phyloP scores from a whole-genome alignment of 768 basidiomycete species.

The Leccinum subgranulosum region DNA sequence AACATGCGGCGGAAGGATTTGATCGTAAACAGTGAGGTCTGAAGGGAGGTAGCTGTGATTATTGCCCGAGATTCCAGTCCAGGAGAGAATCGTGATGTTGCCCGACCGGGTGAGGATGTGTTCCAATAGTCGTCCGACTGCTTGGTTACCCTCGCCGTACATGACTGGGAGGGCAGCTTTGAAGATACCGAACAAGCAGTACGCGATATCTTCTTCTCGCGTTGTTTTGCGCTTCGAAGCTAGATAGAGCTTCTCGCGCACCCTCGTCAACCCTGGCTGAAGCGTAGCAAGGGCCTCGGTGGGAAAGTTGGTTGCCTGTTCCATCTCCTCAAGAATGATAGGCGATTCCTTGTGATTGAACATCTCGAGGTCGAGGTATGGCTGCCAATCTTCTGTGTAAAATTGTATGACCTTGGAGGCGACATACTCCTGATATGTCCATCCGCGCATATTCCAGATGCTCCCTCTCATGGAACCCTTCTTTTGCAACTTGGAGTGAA shows the following conservation, averaged over 20 bases:
- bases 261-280: background rate
- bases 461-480: background rate
- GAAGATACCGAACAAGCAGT: background rate
- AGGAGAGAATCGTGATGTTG: background rate
- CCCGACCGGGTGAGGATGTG: background rate
- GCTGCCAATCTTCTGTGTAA: background rate
- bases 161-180: background rate
- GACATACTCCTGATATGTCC: background rate
- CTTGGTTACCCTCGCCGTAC: background rate
- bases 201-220: background rate
- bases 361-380: background rate
- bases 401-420: background rate
- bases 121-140: background rate
- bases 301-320: background rate
- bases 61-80: background rate
- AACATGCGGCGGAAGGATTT: too few relatives aligned
- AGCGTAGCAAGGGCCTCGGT: background rate
- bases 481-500: background rate
- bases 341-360: background rate
- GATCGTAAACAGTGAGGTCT: too few relatives aligned
- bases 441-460: background rate
- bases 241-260: background rate
- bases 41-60: too few relatives aligned
- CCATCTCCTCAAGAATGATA: background rate
- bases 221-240: background rate